Percentiles rank a stretch among this genome's conserved stretches.
phyloP scores from a whole-genome alignment of 2,329 filamentous ascomycete genomes.

The Botryotinia convoluta region DNA sequence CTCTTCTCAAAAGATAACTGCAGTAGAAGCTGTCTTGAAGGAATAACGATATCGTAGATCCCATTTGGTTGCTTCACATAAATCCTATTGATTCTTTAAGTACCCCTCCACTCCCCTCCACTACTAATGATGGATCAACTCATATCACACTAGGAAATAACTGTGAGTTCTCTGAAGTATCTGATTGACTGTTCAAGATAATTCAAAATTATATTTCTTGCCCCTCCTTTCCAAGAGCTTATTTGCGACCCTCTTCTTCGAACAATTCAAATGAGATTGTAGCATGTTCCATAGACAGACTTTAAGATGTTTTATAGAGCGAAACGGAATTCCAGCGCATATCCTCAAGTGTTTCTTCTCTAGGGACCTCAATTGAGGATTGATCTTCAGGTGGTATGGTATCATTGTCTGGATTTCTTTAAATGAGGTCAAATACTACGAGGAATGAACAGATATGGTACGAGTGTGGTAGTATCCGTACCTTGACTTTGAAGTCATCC shows the following conservation, averaged over 20 bases:
- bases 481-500: neutral
- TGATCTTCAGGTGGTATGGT: neutral
- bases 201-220: neutral
- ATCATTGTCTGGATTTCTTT: too few relatives aligned
- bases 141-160: neutral
- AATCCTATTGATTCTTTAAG: neutral
- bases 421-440: too few relatives aligned
- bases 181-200: neutral
- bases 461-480: rapidly evolving
- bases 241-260: neutral
- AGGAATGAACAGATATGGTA: neutral
- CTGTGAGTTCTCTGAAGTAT: neutral
- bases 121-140: neutral
- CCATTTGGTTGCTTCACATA: neutral
- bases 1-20: neutral
- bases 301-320: too few relatives aligned
- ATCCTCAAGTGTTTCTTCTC: neutral
- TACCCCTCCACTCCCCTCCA: rapidly evolving
- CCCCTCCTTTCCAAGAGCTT: neutral
- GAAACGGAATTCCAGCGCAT: too few relatives aligned
- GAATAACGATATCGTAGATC: neutral
- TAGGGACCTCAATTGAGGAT: neutral
- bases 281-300: neutral
- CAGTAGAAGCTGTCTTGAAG: neutral
- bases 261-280: neutral